Conservation (phyloP, 1,284 basidiomycete species). For the Ceratobasidium sp. region DNA sequence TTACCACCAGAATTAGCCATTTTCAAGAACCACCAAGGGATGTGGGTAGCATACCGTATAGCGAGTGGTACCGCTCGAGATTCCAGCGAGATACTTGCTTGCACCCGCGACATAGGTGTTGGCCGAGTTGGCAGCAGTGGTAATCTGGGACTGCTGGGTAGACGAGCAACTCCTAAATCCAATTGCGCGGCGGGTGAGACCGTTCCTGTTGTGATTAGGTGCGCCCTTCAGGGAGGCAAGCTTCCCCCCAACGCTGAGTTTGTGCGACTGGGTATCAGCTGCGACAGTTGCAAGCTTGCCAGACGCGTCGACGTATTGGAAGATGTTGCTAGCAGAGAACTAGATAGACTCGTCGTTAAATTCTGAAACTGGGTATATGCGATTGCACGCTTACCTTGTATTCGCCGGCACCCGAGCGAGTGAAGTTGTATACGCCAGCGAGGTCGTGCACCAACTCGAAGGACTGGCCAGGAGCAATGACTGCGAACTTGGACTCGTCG, state of each 20-base stretch:
- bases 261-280: constrained; percentile 40
- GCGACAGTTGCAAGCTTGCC: constrained; percentile 37
- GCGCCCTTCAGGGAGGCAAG: constrained; percentile 37
- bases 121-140: constrained; percentile 44
- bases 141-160: constrained; percentile 36
- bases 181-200: constrained; percentile 25
- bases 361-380: not conserved
- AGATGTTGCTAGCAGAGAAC: constrained; percentile 42
- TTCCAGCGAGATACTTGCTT: constrained; percentile 27
- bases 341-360: not conserved
- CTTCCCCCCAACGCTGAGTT: constrained; percentile 36
- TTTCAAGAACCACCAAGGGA: not conserved
- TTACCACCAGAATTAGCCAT: not conserved
- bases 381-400: constrained; percentile 20
- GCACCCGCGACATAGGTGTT: constrained; percentile 45
- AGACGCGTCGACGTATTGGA: constrained; percentile 33
- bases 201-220: constrained; percentile 19
- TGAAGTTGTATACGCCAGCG: constrained; percentile 48
- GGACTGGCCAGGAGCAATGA: constrained; percentile 46
- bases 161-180: constrained; percentile 40
- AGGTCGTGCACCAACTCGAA: constrained; percentile 45
- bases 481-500: constrained; percentile 30
- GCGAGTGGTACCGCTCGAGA: constrained; percentile 40
- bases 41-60: constrained; percentile 31
- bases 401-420: constrained; percentile 38